Evolutionary conservation across 176 grass and related monocot genomes (phyloP).

Genomic region (Juncus inflexus): DNA sequence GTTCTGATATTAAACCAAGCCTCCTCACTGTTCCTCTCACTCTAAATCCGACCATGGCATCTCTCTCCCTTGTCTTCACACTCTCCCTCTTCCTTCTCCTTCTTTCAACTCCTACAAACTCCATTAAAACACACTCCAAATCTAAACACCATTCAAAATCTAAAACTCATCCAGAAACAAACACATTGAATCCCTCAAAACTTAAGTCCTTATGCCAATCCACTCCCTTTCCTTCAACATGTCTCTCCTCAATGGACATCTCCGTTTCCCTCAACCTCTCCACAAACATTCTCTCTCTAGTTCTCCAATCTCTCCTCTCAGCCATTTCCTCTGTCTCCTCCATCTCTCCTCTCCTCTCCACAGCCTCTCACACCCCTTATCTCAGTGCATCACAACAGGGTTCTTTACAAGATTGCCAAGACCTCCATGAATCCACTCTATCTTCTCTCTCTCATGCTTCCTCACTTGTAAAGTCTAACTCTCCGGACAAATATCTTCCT

Average conservation of each 20-base stretch:
- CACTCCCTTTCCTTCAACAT: slow-evolving; percentile 46
- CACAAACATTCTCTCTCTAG: slow-evolving; percentile 33
- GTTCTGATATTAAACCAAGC: neutral
- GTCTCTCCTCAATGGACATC: slow-evolving; percentile 33
- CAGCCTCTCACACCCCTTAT: neutral
- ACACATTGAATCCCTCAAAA: neutral
- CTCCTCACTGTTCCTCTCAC: neutral
- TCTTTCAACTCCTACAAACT: slow-evolving; percentile 9
- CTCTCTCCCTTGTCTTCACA: slow-evolving; percentile 16
- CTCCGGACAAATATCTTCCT: slow-evolving; percentile 28
- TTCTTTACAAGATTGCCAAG: slow-evolving; percentile 56
- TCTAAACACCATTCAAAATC: neutral
- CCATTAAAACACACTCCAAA: no score
- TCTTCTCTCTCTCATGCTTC: slow-evolving; percentile 38
- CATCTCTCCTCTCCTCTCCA: slow-evolving; percentile 36
- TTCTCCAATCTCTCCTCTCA: slow-evolving; percentile 39
- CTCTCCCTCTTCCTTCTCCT: slow-evolving; percentile 17
- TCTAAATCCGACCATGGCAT: slow-evolving; percentile 28
- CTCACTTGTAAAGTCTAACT: slow-evolving; percentile 16
- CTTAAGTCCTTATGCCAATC: slow-evolving; percentile 34
- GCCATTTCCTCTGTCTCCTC: slow-evolving; percentile 33
- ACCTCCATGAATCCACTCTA: slow-evolving; percentile 44
- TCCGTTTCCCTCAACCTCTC: slow-evolving; percentile 32
- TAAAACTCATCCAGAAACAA: slow-evolving; percentile 19
- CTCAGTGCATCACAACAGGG: slow-evolving; percentile 31